These are phyloP conservation scores for Baeospora myosura DNA, from an alignment of 1,284 basidiomycete species.

Conservation along the genomic window DNA sequence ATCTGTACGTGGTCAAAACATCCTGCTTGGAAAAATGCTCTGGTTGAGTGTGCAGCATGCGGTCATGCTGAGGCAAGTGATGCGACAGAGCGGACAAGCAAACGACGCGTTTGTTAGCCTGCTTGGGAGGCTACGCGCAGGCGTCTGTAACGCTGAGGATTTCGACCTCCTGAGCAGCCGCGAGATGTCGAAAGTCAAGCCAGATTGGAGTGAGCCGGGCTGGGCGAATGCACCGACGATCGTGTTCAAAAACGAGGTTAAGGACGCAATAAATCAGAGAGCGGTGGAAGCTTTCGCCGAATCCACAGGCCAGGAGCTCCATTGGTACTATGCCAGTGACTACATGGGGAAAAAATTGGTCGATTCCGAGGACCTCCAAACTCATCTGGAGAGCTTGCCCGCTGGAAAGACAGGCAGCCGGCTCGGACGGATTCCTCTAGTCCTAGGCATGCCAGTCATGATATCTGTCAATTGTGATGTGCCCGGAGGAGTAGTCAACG, in stretches of 20 bases:
- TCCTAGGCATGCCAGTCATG: slow-evolving; percentile 17
- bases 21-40: neutral
- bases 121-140: neutral
- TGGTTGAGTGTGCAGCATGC: neutral
- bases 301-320: slow-evolving; percentile 8
- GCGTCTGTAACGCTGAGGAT: neutral
- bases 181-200: neutral
- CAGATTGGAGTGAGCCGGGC: neutral
- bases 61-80: neutral
- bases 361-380: neutral
- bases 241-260: slow-evolving; percentile 5
- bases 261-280: slow-evolving; percentile 7
- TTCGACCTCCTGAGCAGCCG: neutral
- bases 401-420: slow-evolving; percentile 12
- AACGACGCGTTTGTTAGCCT: neutral
- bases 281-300: slow-evolving; percentile 7
- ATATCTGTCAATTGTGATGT: slow-evolving; percentile 17
- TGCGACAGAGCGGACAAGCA: neutral
- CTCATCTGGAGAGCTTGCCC: slow-evolving; percentile 6
- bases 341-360: neutral
- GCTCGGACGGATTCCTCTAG: slow-evolving; percentile 12
- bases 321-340: slow-evolving; percentile 15
- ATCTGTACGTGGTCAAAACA: neutral
- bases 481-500: slow-evolving; percentile 15
- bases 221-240: slow-evolving; percentile 6